Evolutionary conservation across 495 filamentous ascomycete species (phyloP).

Genomic region (Staphylotrichum tortipilum): DNA sequence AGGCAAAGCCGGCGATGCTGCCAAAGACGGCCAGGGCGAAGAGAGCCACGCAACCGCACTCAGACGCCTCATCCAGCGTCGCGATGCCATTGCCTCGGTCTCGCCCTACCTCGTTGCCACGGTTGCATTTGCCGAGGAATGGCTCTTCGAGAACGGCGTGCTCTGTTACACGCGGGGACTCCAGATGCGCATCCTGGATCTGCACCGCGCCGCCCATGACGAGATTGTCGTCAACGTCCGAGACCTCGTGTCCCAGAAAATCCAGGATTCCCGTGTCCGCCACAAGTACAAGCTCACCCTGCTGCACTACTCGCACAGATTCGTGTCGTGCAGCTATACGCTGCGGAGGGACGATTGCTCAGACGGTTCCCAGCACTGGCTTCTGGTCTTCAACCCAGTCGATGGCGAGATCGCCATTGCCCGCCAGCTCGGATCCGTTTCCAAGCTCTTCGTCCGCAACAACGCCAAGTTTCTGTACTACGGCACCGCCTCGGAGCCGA

Average conservation of each 20-base stretch:
- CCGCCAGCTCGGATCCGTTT: constrained; percentile 35
- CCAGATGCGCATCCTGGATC: constrained; percentile 55
- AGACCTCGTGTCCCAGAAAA: constrained; percentile 30
- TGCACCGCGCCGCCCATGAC: constrained; percentile 40
- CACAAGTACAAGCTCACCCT: constrained; percentile 46
- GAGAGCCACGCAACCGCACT: constrained; percentile 49
- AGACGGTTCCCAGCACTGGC: constrained; percentile 30
- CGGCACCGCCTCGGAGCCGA: constrained; percentile 49
- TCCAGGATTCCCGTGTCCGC: constrained; percentile 21
- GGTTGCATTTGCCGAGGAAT: constrained; percentile 52
- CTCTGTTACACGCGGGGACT: constrained; percentile 51
- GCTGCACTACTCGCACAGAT: constrained; percentile 52
- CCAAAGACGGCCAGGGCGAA: no score
- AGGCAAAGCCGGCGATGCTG: no score
- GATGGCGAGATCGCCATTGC: constrained; percentile 32
- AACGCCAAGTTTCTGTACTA: constrained; percentile 57
- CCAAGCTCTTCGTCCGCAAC: constrained; percentile 62
- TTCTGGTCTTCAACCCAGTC: constrained; percentile 52
- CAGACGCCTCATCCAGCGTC: constrained; percentile 50
- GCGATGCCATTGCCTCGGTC: constrained; percentile 53
- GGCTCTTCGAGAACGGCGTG: constrained; percentile 54
- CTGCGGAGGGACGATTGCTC: constrained; percentile 27
- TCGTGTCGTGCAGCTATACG: constrained; percentile 50
- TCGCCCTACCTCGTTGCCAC: constrained; percentile 53
- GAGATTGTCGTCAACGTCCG: constrained; percentile 55